These are phyloP conservation scores for Coemansia sp. DNA, from an alignment of 192 early-diverging fungal genomes.

Conservation along the genomic window DNA sequence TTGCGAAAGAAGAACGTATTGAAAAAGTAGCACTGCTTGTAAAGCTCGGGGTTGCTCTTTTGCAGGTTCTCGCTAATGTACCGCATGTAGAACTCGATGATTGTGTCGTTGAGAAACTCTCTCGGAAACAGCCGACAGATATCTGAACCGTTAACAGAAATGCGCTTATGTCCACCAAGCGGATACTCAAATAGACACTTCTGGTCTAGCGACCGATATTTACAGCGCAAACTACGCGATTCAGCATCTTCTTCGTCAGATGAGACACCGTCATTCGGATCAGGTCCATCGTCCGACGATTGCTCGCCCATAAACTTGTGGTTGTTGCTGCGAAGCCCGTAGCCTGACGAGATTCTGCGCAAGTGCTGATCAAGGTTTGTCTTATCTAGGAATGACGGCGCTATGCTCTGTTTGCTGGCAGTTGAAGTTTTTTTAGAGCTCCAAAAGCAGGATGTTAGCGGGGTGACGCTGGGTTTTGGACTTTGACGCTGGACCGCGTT, in stretches of 20 bases:
- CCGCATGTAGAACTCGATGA: constrained; percentile 85
- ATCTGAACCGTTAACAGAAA: constrained; percentile 67
- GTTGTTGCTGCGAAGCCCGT: constrained; percentile 22
- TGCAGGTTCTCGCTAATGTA: constrained; percentile 52
- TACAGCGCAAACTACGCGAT: constrained; percentile 12
- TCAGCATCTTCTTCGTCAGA: constrained; percentile 19
- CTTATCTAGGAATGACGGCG: not conserved
- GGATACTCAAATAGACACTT: constrained; percentile 54
- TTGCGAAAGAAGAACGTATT: constrained; percentile 83
- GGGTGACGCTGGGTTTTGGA: not conserved
- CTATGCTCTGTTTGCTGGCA: not conserved
- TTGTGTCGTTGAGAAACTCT: constrained; percentile 86
- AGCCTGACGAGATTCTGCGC: not conserved
- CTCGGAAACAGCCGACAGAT: constrained; percentile 59
- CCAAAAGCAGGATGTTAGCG: constrained; percentile 13
- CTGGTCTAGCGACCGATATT: constrained; percentile 17
- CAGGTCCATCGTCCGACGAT: not conserved
- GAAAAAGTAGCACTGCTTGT: constrained; percentile 70
- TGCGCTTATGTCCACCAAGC: constrained; percentile 47
- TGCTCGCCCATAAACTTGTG: not conserved
- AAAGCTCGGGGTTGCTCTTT: constrained; percentile 39
- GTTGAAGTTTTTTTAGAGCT: constrained; percentile 2
- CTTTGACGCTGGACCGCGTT: not conserved
- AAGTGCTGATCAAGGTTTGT: not conserved
- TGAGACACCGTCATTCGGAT: not conserved